phyloP scores from a whole-genome alignment of 164 flowering plant species.

The Cinnamomum chago region DNA sequence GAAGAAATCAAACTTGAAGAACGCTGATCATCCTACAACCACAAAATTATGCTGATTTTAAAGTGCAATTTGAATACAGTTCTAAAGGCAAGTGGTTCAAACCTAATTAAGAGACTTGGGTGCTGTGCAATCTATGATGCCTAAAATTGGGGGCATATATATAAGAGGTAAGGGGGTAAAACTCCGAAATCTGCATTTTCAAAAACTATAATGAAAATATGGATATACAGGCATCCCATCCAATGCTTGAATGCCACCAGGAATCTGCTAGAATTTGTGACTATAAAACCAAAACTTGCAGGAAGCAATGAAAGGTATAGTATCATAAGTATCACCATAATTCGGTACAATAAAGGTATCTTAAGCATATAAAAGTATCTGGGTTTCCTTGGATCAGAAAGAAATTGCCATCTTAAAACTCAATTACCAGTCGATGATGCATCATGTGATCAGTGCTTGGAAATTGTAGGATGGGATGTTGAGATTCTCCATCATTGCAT shows the following conservation, averaged over 20 bases:
- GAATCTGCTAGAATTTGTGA: neutral
- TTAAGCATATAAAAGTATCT: neutral
- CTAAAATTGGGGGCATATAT: neutral
- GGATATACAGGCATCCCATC: neutral
- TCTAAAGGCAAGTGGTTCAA: neutral
- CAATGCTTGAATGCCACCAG: neutral
- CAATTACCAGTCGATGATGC: conserved; percentile 44
- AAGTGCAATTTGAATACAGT: neutral
- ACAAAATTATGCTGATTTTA: neutral
- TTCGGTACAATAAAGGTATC: neutral
- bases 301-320: neutral
- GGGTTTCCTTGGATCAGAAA: neutral
- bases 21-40: conserved; percentile 32
- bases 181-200: too few species aligned
- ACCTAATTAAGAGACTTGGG: neutral
- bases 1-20: conserved; percentile 23
- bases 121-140: neutral
- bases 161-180: neutral
- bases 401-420: neutral
- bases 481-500: conserved; percentile 55
- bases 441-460: conserved; percentile 61
- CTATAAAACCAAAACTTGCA: neutral
- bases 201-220: neutral
- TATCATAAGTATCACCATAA: neutral
- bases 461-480: conserved; percentile 59